A percentile compares a stretch with the other conserved stretches of the same genome.
Evolutionary conservation across 345 rosid species (phyloP).

Genomic region (Eucalyptus camaldulensis): DNA sequence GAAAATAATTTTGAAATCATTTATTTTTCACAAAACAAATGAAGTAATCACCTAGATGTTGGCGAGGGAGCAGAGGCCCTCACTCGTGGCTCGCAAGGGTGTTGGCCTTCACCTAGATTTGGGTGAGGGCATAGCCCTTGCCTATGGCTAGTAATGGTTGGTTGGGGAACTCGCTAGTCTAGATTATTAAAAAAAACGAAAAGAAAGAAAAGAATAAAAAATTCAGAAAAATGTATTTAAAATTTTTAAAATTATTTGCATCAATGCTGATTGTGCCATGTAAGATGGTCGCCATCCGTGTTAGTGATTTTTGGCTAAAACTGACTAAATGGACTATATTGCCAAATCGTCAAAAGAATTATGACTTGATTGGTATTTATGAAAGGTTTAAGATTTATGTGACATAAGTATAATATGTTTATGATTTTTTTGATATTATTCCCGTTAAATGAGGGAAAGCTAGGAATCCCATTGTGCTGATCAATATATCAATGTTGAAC

Average conservation of each 20-base stretch:
- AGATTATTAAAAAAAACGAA: no score
- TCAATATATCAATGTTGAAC: background rate
- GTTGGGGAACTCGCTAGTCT: fast-evolving
- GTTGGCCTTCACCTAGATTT: background rate
- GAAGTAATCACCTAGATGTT: no score
- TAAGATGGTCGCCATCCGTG: no score
- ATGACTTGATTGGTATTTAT: background rate
- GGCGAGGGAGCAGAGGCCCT: background rate
- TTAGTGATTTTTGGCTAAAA: background rate
- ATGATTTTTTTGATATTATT: background rate
- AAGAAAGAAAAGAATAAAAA: no score
- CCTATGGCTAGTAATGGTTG: no score
- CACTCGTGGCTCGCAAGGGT: background rate
- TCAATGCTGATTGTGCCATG: fast-evolving
- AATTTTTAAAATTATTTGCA: no score
- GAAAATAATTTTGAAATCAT: no score
- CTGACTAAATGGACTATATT: fast-evolving
- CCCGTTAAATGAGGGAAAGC: background rate
- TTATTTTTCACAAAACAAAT: no score
- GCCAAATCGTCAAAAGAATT: background rate
- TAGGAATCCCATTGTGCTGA: background rate
- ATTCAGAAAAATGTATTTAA: background rate
- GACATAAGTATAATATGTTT: background rate
- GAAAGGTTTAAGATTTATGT: no score
- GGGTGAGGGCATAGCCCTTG: no score